These are phyloP conservation scores for Tylopilus cervinicoccineus DNA, from an alignment of 768 basidiomycete species.

Conservation along the genomic window DNA sequence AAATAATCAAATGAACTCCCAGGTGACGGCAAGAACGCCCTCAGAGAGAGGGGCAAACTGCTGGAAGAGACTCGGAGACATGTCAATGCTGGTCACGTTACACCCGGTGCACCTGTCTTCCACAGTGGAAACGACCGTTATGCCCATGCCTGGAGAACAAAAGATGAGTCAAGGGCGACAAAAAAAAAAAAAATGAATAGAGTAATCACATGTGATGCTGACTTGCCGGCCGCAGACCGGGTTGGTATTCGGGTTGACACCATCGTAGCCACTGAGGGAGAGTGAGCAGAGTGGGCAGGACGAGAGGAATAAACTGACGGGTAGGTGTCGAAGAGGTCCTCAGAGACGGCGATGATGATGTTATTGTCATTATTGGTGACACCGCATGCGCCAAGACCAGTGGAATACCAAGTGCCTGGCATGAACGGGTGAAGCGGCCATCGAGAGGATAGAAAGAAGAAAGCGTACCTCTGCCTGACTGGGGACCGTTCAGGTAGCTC, in stretches of 20 bases:
- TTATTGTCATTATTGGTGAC: constrained; percentile 28
- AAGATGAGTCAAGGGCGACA: constrained; percentile 6
- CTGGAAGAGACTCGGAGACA: constrained; percentile 57
- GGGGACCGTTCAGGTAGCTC: constrained; percentile 45
- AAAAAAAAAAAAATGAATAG: neutral
- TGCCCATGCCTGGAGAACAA: constrained; percentile 45
- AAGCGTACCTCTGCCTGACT: constrained; percentile 44
- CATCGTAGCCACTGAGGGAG: constrained; percentile 45
- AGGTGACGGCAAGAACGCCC: constrained; percentile 55
- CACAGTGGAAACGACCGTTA: constrained; percentile 44
- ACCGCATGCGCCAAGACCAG: constrained; percentile 43
- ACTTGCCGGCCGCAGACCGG: constrained; percentile 61
- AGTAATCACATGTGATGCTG: constrained; percentile 42
- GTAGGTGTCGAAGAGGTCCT: constrained; percentile 30
- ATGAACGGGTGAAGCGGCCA: neutral
- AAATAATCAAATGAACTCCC: constrained; percentile 37
- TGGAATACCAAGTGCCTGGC: constrained; percentile 30
- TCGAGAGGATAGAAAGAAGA: neutral
- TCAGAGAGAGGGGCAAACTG: constrained; percentile 23
- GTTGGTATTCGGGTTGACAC: constrained; percentile 68
- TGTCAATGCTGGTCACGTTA: constrained; percentile 48
- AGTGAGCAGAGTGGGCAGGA: neutral
- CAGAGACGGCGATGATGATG: constrained; percentile 35
- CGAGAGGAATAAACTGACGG: constrained; percentile 25
- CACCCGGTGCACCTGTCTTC: constrained; percentile 67